phyloP scores from a whole-genome alignment of 2,329 filamentous ascomycete species.

The Hypoxylon sp. region DNA sequence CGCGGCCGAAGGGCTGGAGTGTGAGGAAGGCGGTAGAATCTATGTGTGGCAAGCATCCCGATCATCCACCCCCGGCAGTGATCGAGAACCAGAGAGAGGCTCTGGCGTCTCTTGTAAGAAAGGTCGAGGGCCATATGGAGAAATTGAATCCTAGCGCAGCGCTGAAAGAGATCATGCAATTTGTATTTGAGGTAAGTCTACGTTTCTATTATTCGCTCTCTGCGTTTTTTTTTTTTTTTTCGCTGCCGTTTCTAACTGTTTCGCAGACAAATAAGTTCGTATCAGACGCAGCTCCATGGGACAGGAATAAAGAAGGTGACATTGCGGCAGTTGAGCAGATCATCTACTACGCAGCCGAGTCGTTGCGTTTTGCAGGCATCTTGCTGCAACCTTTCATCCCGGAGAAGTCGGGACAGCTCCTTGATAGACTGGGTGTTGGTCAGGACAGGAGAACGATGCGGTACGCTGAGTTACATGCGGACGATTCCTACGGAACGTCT shows the following conservation, averaged over 20 bases:
- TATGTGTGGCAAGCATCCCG: constrained; percentile 30
- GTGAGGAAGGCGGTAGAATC: constrained; percentile 70
- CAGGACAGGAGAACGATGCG: constrained; percentile 73
- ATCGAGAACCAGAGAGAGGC: constrained; percentile 58
- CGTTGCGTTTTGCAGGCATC: constrained; percentile 84
- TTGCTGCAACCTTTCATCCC: constrained; percentile 94
- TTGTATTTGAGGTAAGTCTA: constrained; percentile 70
- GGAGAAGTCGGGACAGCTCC: constrained; percentile 76
- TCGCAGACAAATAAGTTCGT: constrained; percentile 77
- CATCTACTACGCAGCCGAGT: constrained; percentile 81
- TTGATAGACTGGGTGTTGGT: constrained; percentile 84
- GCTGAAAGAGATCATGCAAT: constrained; percentile 74
- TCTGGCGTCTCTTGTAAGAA: constrained; percentile 58
- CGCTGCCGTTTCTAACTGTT: constrained; percentile 3
- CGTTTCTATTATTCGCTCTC: neutral
- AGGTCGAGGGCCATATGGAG: constrained; percentile 72
- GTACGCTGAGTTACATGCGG: constrained; percentile 73
- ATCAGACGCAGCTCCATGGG: constrained; percentile 78
- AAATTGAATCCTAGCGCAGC: constrained; percentile 75
- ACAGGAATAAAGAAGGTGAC: constrained; percentile 60
- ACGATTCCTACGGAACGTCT: constrained; percentile 76
- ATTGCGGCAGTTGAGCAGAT: constrained; percentile 65
- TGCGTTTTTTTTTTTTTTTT: too few relatives aligned
- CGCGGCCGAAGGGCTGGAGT: constrained; percentile 78
- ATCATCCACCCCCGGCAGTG: constrained; percentile 46